These are phyloP conservation scores for Tarenaya hassleriana DNA, from an alignment of 345 rosid species.

Conservation along the genomic window DNA sequence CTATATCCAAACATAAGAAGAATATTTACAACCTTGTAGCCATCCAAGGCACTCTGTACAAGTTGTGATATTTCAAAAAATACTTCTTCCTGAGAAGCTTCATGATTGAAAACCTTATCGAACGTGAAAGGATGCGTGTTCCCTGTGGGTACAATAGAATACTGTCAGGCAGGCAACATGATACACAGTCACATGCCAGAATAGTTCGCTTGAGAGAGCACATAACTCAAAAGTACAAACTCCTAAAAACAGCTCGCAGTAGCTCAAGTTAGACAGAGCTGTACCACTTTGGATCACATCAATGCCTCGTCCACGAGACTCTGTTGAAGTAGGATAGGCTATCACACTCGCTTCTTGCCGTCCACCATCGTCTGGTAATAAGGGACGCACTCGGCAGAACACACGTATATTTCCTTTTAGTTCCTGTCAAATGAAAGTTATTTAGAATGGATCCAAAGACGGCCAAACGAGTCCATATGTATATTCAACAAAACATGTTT, in stretches of 20 bases:
- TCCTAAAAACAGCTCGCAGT: neutral
- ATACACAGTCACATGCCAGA: neutral
- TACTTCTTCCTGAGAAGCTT: conserved; percentile 79
- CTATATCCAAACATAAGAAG: conserved; percentile 3
- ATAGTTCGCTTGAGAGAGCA: neutral
- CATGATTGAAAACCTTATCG: conserved; percentile 84
- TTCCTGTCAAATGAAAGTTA: conserved; percentile 42
- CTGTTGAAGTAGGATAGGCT: conserved; percentile 62
- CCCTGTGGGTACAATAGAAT: conserved; percentile 37
- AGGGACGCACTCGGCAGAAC: conserved; percentile 88
- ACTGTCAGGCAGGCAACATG: neutral
- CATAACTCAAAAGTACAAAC: neutral
- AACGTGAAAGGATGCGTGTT: conserved; percentile 79
- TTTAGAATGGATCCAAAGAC: conserved; percentile 4
- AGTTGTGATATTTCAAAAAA: conserved; percentile 90
- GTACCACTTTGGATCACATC: conserved; percentile 78
- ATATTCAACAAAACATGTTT: neutral
- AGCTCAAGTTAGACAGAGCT: neutral
- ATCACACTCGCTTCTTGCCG: conserved; percentile 47
- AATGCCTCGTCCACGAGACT: conserved; percentile 71
- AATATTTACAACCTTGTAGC: conserved; percentile 61
- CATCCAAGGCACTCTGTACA: conserved; percentile 94
- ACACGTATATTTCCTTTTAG: conserved; percentile 96
- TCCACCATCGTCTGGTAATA: conserved; percentile 65
- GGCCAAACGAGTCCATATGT: no score